phyloP scores from a whole-genome alignment of 306 rosid genomes.

The Vigna unguiculata region DNA sequence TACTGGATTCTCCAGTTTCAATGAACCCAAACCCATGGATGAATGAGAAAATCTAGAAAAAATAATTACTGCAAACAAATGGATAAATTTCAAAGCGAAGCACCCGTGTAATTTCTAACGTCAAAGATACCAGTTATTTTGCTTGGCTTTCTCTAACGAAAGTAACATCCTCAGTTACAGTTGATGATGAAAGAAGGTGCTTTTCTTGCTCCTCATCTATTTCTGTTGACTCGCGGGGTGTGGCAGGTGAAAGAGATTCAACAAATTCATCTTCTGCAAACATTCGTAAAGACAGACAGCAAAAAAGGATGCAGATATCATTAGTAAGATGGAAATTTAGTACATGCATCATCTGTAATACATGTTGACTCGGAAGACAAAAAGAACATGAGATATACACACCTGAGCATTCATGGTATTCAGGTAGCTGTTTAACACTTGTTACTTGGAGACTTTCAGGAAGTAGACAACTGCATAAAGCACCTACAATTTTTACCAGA shows the following conservation, averaged over 20 bases:
- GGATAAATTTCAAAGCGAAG: slow-evolving; percentile 17
- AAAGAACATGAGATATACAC: slow-evolving; percentile 35
- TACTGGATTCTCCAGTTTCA: slow-evolving; percentile 23
- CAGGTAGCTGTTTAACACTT: slow-evolving; percentile 80
- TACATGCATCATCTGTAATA: not conserved
- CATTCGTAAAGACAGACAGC: slow-evolving; percentile 36
- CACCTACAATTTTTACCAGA: slow-evolving; percentile 69
- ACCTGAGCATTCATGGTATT: slow-evolving; percentile 80
- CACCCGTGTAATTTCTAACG: slow-evolving; percentile 40
- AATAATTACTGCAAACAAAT: slow-evolving; percentile 44
- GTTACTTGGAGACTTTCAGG: slow-evolving; percentile 94
- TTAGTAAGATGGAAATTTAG: slow-evolving; percentile 36
- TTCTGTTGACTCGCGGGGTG: slow-evolving; percentile 59
- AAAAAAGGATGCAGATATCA: slow-evolving; percentile 36
- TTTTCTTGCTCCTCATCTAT: slow-evolving; percentile 71
- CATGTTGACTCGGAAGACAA: slow-evolving; percentile 7
- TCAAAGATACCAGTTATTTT: slow-evolving; percentile 32
- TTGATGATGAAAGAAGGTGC: slow-evolving; percentile 60
- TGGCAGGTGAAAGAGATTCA: slow-evolving; percentile 60
- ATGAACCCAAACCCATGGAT: slow-evolving; percentile 37
- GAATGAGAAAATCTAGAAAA: not conserved
- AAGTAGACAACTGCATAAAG: slow-evolving; percentile 89
- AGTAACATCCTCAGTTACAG: slow-evolving; percentile 57
- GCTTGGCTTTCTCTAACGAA: slow-evolving; percentile 64
- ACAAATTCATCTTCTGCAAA: slow-evolving; percentile 69